Base-by-base conservation (phyloP, 2,329 filamentous ascomycete genomes). In the Teratosphaeria pseudoeucalypti region DNA sequence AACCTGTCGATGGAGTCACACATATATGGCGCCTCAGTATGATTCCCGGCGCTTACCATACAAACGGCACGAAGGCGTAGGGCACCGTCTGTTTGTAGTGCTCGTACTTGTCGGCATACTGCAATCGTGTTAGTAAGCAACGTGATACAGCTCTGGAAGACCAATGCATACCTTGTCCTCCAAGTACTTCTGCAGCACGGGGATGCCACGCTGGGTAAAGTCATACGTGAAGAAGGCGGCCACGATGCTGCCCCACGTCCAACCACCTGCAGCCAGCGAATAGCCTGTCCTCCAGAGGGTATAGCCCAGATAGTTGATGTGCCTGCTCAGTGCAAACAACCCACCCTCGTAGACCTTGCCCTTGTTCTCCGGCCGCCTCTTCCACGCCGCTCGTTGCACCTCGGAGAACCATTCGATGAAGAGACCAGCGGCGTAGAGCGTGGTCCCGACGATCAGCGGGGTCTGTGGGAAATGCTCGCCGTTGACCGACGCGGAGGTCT, bases 221-320 rank as follows among this genome's bases (percentile, higher is more conserved):
- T 81, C 76, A 53, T 66, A 73, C n/a, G 74, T 69, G 60, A 78
- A 77, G 56, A 78, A 75, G 0, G 68, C 71, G 26, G 70, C 75
- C 1, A 76, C 70, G 4, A 75, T 49, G 3, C 70, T 70, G n/a
- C 75, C 79, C 68, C 73, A 76, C 2, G 73, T 65, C 72, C 74
- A 79, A 0, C 81, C 80, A 6, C 78, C 80, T 58, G 73, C 71
- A 2, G 75, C 76, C 54, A 81, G 61, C 3, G 79, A 78, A 66
- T 78, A 81, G 4, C 76, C 79, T 27, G 73, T 69, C 27, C 80
- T 70, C 80, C 80, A 82, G 6, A 82, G 39, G 0, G 76, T 77
- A 64, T 80, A 82, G 1, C 75, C 80, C 26, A 77, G 76, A 64
- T 83, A 83, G 62, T 83, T 83, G 70, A 82, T 76, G 65, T 83